These are phyloP conservation scores for Thuja plicata DNA, from an alignment of 83 land plant genomes.

Conservation along the genomic window DNA sequence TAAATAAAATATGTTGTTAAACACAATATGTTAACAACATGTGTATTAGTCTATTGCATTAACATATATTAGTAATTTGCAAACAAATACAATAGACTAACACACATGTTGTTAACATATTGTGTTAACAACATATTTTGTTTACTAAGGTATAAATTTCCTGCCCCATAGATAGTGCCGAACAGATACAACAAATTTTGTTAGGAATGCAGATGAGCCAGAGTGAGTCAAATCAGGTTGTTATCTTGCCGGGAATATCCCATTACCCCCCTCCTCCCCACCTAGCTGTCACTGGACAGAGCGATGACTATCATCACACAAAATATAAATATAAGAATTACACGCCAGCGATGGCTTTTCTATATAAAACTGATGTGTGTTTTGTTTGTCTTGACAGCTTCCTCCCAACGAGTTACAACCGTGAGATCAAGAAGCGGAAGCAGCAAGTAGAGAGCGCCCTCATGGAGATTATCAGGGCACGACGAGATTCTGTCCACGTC, in stretches of 20 bases:
- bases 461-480: slow-evolving; percentile 62
- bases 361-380: not conserved
- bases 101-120: too few species aligned
- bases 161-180: too few species aligned
- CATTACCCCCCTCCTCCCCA: not conserved
- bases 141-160: too few species aligned
- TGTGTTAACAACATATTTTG: too few species aligned
- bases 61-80: too few species aligned
- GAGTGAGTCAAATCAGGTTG: not conserved
- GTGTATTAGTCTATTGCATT: too few species aligned
- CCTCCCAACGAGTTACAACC: slow-evolving; percentile 67
- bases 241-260: not conserved
- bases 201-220: not conserved
- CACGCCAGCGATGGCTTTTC: not conserved
- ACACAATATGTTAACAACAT: too few species aligned
- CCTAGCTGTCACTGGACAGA: not conserved
- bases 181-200: not conserved
- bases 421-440: slow-evolving; percentile 65
- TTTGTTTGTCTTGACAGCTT: slow-evolving; percentile 29
- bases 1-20: too few species aligned
- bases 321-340: not conserved
- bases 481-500: slow-evolving; percentile 38
- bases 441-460: slow-evolving; percentile 54
- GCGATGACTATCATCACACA: not conserved
- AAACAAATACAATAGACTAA: too few species aligned